These are phyloP conservation scores for Beverwykella pulmonaria DNA, from an alignment of 495 filamentous ascomycete genomes.

Conservation along the genomic window DNA sequence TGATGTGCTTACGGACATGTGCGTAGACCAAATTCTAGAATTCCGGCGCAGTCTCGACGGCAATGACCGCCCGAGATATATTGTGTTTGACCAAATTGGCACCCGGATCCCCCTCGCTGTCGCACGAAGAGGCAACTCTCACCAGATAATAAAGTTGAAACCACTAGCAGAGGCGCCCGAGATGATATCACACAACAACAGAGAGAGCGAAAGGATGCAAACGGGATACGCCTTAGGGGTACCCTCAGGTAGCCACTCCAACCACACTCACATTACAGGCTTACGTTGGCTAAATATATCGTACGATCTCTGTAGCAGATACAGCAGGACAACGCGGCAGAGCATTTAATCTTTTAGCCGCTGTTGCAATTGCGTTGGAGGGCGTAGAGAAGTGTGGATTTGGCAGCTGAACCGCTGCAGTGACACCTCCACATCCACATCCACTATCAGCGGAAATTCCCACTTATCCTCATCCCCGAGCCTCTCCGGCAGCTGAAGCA, in stretches of 20 bases:
- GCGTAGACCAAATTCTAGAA: conserved; percentile 21
- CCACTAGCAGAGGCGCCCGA: background rate
- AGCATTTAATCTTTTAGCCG: too few relatives aligned
- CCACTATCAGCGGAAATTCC: background rate
- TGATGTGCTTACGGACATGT: conserved; percentile 14
- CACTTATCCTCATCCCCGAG: background rate
- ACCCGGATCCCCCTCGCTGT: background rate
- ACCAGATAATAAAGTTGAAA: conserved; percentile 17
- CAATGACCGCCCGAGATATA: background rate
- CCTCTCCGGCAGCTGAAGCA: conserved; percentile 22
- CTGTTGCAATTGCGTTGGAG: too few relatives aligned
- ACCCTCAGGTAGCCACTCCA: too few relatives aligned
- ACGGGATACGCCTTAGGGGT: background rate
- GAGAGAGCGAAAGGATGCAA: background rate
- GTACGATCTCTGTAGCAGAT: too few relatives aligned
- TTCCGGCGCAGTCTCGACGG: conserved; percentile 6
- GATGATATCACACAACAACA: background rate
- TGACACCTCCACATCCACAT: too few relatives aligned
- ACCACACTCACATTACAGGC: too few relatives aligned
- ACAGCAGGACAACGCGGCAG: too few relatives aligned
- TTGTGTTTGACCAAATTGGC: conserved; percentile 6
- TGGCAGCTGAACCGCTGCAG: too few relatives aligned
- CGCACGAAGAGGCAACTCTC: conserved; percentile 18
- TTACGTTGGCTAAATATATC: too few relatives aligned
- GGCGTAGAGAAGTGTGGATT: too few relatives aligned